Evolutionary conservation across 2,329 filamentous ascomycete species (phyloP), one percentile per base, ranked within the genome.

Genomic region (Epichloe gansuensis): DNA sequence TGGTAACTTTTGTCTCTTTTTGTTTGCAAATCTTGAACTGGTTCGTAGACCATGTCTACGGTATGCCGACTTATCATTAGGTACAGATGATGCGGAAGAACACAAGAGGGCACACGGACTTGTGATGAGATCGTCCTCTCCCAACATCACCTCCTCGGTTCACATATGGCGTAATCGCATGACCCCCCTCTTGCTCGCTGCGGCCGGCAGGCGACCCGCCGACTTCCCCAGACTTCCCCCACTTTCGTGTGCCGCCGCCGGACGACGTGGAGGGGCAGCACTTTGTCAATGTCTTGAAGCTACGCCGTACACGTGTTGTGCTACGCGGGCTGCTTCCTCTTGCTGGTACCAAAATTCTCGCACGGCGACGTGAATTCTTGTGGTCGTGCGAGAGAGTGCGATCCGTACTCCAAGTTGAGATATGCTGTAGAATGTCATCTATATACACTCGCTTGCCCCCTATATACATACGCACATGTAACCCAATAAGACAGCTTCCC

Each of bases 101-200:
- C 3, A 23, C 23, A 23, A 23, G 23, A 21, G 17, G 17, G 17
- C 17, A 21, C 17, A 21, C 17, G 17, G 17, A 21, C 17, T 21
- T 13, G 37, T 13, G 15, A 21, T 21, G 8, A 28, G 3, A 23
- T 37, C 41, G 41, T 38, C 41, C 42, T 51, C 49, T 41, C 34
- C 25, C 2, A 23, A 15, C 51, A 48, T 44, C 48, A 31, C 43
- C 15, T 51, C 42, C 46, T 43, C 2, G 13, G 39, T 11, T 37
- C 15, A 15, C 37, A 21, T 11, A 53, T 53, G 52, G 52, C 52
- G 52, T 38, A 42, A 53, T 53, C 48, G 52, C 21, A 49, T 13
- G 46, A 45, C 51, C 34, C 42, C 34, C 38, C 46, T 12, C 15
- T 31, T 25, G 37, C 34, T 48, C 17, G 17, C 17, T 21, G 17